Percentiles rank a stretch among this genome's conserved stretches.
Evolutionary conservation across 495 filamentous ascomycete species (phyloP).

Genomic region (Neurospora tetraspora): DNA sequence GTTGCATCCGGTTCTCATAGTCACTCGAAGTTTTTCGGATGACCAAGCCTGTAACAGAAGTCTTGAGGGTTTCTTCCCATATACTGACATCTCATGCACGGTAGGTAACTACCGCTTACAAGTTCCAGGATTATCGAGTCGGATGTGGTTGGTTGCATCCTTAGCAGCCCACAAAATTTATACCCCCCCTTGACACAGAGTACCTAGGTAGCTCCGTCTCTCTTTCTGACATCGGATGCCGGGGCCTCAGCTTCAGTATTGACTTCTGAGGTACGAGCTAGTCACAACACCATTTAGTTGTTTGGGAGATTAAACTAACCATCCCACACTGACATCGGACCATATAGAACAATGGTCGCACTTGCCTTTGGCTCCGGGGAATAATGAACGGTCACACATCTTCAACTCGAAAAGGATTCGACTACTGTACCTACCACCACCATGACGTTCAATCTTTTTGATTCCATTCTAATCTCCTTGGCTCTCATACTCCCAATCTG

Average conservation of each 20-base stretch:
- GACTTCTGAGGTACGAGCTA: not conserved
- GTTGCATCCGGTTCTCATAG: not conserved
- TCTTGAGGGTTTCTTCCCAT: not conserved
- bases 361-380: not conserved
- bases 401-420: not conserved
- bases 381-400: not conserved
- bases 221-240: too few species aligned
- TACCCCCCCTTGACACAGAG: not conserved
- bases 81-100: not conserved
- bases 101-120: not conserved
- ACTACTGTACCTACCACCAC: not conserved
- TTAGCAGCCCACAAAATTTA: not conserved
- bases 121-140: not conserved
- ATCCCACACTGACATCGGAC: not conserved
- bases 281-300: not conserved
- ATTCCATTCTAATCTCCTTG: not conserved
- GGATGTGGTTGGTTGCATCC: not conserved
- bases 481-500: not conserved
- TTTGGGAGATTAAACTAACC: not conserved
- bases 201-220: not conserved
- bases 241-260: too few species aligned
- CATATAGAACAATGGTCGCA: not conserved
- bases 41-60: not conserved
- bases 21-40: not conserved
- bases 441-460: not conserved